Base-by-base conservation (phyloP, 768 basidiomycete genomes). In the Tulasnella sp. region DNA sequence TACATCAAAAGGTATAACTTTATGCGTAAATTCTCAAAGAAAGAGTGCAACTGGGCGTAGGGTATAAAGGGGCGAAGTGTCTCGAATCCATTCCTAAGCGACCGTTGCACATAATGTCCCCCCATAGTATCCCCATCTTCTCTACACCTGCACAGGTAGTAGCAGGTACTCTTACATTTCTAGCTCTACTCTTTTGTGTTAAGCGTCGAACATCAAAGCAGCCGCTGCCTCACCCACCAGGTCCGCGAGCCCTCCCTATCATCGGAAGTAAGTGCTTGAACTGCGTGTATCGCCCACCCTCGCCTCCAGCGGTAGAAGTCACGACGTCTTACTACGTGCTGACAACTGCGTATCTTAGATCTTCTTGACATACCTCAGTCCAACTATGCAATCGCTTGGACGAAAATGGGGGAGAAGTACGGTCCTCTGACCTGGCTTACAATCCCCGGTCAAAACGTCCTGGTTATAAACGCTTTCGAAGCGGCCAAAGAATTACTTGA, bases 311-410 rank as follows among this genome's bases (percentile, higher is more conserved):
- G n/a, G n/a, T 54, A 1, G 37, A 31, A 16, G 41, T 18, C 11
- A 31, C 34, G 28, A 46, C 16, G 7, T 46, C 4, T n/a, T 20
- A 41, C 11, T 20, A 3, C 2, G 4, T 24, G 20, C 11, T 20
- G 8, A 76, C 9, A 3, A 37, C 41, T n/a, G 9, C n/a, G 28
- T 18, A 37, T 28, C 9, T 42, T 37, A 69, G 64, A 69, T 69
- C 22, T 69, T 12, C 34, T 69, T 92, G 73, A 79, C 24, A 37
- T 79, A 22, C 78, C 78, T 16, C 60, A 42, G 24, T 72, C 60
- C 12, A 24, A 9, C 20, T 42, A n/a, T 34, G 37, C 42, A 28
- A 1, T 79, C 9, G 18, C 40, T 2, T 80, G 74, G 48, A 80
- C 74, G 11, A 73, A 76, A 76, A 76, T 41, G 41, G 74, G 74